These are phyloP conservation scores for Sungouiozyma intestinalis DNA, from an alignment of 805 yeast genomes.

Conservation along the genomic window DNA sequence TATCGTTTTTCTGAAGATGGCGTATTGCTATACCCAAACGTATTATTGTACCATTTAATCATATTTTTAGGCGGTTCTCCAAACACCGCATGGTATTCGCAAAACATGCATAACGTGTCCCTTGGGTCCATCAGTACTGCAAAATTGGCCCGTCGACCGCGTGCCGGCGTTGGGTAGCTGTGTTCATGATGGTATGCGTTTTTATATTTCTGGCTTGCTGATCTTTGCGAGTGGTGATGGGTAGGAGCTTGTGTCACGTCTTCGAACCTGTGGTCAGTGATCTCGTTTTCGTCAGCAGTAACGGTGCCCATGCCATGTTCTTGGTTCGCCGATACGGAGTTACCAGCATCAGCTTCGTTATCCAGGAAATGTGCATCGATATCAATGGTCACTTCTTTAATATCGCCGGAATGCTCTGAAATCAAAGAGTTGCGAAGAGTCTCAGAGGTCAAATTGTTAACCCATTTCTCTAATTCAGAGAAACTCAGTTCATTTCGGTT, in stretches of 20 bases:
- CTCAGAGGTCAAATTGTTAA: not conserved
- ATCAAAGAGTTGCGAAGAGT: not conserved
- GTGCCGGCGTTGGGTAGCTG: conserved; percentile 7
- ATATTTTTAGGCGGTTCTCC: conserved; percentile 41
- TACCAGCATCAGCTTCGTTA: conserved; percentile 1
- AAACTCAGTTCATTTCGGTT: conserved; percentile 19
- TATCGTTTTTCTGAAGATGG: conserved; percentile 9
- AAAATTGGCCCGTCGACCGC: conserved; percentile 15
- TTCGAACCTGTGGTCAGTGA: not conserved
- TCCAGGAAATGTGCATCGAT: not conserved
- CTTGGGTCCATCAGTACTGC: conserved; percentile 15
- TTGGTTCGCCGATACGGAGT: not conserved
- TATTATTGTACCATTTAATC: conserved; percentile 39
- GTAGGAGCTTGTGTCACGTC: conserved; percentile 1
- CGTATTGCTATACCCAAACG: conserved; percentile 17
- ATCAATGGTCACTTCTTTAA: not conserved
- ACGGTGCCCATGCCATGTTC: not conserved
- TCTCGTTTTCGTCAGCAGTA: conserved; percentile 4
- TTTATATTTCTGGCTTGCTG: not conserved
- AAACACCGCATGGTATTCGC: conserved; percentile 43
- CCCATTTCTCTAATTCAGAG: conserved; percentile 10
- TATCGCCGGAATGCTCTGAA: not conserved
- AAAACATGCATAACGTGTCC: conserved; percentile 34
- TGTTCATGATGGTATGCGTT: conserved; percentile 13
- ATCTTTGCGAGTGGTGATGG: conserved; percentile 2